phyloP scores from a whole-genome alignment of 129 eudicot species.

The Flaveria robusta region DNA sequence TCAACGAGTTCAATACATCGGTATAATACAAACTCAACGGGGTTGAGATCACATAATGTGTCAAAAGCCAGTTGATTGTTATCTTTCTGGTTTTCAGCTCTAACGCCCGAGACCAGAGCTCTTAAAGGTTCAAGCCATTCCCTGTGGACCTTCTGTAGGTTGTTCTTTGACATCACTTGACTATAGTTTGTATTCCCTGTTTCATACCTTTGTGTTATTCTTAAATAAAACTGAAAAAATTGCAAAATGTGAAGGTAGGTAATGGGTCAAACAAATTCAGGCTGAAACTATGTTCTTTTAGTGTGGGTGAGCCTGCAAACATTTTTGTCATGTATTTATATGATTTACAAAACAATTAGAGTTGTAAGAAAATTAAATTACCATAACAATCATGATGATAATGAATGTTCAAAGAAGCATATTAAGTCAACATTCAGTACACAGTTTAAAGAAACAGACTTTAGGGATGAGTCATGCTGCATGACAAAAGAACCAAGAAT shows the following conservation, averaged over 20 bases:
- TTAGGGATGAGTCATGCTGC: slow-evolving; percentile 2
- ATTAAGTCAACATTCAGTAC: slow-evolving; percentile 8
- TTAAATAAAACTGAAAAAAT: not conserved
- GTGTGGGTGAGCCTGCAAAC: not conserved
- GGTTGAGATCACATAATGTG: slow-evolving; percentile 66
- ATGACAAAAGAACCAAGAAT: not conserved
- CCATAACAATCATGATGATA: not conserved
- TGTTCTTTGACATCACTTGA: slow-evolving; percentile 61
- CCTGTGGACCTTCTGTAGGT: slow-evolving; percentile 57
- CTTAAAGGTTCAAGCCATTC: slow-evolving; percentile 89
- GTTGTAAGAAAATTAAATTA: not conserved
- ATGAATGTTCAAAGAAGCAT: not conserved
- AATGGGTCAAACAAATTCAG: not conserved
- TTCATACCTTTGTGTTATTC: slow-evolving; percentile 19
- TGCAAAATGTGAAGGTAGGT: not conserved
- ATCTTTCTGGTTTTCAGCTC: slow-evolving; percentile 51
- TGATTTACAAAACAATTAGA: not conserved
- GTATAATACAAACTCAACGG: slow-evolving; percentile 73
- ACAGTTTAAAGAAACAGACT: not conserved
- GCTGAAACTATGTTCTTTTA: not conserved
- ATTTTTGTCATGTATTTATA: not conserved
- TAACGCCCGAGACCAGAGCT: slow-evolving; percentile 49
- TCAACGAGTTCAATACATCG: slow-evolving; percentile 94
- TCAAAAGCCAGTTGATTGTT: slow-evolving; percentile 38
- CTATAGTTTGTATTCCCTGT: slow-evolving; percentile 82